Evolutionary conservation across 2,329 filamentous ascomycete genomes (phyloP), one percentile per base, ranked within the genome.

Genomic region (Zymoseptoria pseudotritici): DNA sequence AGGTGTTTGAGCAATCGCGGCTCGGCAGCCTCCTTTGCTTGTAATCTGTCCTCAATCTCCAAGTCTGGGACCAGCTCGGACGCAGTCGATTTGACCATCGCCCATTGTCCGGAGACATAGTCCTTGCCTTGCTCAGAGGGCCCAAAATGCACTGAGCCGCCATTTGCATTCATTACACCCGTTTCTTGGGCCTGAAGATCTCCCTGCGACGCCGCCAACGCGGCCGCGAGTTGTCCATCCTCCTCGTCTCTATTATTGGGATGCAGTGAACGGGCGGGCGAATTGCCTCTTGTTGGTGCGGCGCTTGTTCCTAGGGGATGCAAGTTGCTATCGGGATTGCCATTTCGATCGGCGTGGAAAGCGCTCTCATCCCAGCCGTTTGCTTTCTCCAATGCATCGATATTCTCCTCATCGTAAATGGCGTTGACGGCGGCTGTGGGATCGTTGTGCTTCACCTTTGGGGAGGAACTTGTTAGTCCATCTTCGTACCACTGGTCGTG

Each of bases 1-100:
- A 80, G 74, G 17, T 82, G 82, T 59, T 84, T 84, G 56, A 87
- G 72, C 60, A 86, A 83, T 17, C 79, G 79, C 13, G 84, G 85
- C 63, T 82, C 77, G 36, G 74, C 77, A 4, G 74, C 66, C 20
- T 75, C 70, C 61, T 80, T 77, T 67, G 75, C 78, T 46, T 81
- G 75, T 22, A 64, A 58, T 13, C 67, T 58, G 19, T 68, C 64
- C 29, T 66, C 64, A 6, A 66, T 59, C 65, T 83, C 81, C 50
- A 67, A 61, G 67, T 85, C 83, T 36, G 82, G 78, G 22, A 83
- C 75, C 31, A 83, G 78, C 69, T 85, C 82, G 57, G 76, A 76
- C 26, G 77, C 74, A 21, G 77, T 77, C 3, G 76, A 69, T 46
- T 77, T 60, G 1, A 70, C 64, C 75, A 87, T 72, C 2, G 81